Evolutionary conservation across 805 yeast species (phyloP).

Genomic region (Kurtzmaniella cleridarum): DNA sequence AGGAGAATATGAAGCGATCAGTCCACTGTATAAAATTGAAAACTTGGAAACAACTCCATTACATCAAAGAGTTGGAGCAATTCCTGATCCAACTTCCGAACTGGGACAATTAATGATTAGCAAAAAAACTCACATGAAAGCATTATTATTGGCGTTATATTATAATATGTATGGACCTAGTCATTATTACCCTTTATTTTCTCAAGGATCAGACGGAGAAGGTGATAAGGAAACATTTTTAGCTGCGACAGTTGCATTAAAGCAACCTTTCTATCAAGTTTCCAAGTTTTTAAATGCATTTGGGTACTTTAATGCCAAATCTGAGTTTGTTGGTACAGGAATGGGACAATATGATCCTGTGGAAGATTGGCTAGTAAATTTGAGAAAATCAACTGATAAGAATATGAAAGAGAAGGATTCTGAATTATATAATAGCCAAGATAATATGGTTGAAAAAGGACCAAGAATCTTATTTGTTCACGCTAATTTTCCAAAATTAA

Average conservation of each 20-base stretch:
- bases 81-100: slow-evolving; percentile 30
- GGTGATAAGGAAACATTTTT: slow-evolving; percentile 78
- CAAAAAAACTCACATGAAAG: slow-evolving; percentile 32
- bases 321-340: slow-evolving; percentile 58
- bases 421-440: slow-evolving; percentile 4
- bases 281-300: slow-evolving; percentile 46
- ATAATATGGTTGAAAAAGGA: slow-evolving; percentile 9
- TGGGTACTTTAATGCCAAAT: slow-evolving; percentile 34
- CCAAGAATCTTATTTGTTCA: slow-evolving; percentile 49
- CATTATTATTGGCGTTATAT: slow-evolving; percentile 34
- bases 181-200: slow-evolving; percentile 37
- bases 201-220: slow-evolving; percentile 56
- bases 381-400: slow-evolving; percentile 9
- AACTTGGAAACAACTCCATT: slow-evolving; percentile 17
- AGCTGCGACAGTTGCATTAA: slow-evolving; percentile 56
- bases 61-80: slow-evolving; percentile 27
- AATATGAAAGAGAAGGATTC: slow-evolving; percentile 5
- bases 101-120: slow-evolving; percentile 40
- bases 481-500: slow-evolving; percentile 62
- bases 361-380: slow-evolving; percentile 41
- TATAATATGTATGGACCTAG: slow-evolving; percentile 39
- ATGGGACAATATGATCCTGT: slow-evolving; percentile 74
- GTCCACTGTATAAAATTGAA: not conserved
- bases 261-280: slow-evolving; percentile 49
- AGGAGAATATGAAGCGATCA: slow-evolving; percentile 11